phyloP scores from a whole-genome alignment of 805 yeast genomes.

The Yarrowia porcina region DNA sequence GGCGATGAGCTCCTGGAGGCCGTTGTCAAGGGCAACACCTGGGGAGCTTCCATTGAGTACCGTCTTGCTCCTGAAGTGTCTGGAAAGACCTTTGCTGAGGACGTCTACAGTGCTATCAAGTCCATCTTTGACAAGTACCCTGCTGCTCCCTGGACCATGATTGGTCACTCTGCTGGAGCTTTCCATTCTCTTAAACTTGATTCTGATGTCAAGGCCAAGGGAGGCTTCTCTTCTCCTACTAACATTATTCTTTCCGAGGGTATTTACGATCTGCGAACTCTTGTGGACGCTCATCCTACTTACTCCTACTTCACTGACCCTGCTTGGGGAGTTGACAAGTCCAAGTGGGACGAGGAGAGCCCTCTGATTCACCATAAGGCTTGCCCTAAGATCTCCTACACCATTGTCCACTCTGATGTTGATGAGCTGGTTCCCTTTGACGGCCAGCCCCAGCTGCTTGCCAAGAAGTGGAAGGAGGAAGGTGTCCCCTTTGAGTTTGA shows the following conservation, averaged over 20 bases:
- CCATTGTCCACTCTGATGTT: slow-evolving; percentile 55
- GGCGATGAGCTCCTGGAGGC: slow-evolving; percentile 40
- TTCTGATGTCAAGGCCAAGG: not conserved
- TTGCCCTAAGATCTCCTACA: slow-evolving; percentile 32
- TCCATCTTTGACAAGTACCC: slow-evolving; percentile 31
- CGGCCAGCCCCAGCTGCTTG: slow-evolving; percentile 43
- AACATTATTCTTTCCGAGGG: slow-evolving; percentile 50
- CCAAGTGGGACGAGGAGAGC: slow-evolving; percentile 33
- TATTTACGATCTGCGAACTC: slow-evolving; percentile 52
- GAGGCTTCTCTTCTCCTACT: not conserved
- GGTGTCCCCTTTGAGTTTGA: slow-evolving; percentile 26
- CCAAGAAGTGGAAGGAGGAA: slow-evolving; percentile 22
- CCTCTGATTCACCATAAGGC: slow-evolving; percentile 28
- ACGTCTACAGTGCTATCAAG: slow-evolving; percentile 48
- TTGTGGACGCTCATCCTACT: slow-evolving; percentile 59
- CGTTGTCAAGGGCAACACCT: slow-evolving; percentile 33
- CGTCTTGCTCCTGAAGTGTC: slow-evolving; percentile 58
- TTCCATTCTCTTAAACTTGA: slow-evolving; percentile 54
- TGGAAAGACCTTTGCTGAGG: slow-evolving; percentile 62
- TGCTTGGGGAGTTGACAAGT: slow-evolving; percentile 48
- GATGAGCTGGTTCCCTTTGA: slow-evolving; percentile 62
- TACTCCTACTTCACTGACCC: slow-evolving; percentile 56
- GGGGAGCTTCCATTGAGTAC: slow-evolving; percentile 54
- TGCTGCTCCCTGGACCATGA: slow-evolving; percentile 39
- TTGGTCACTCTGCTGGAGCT: slow-evolving; percentile 85